Evolutionary conservation across 768 basidiomycete species (phyloP).

Genomic region (Ephemerocybe angulata): DNA sequence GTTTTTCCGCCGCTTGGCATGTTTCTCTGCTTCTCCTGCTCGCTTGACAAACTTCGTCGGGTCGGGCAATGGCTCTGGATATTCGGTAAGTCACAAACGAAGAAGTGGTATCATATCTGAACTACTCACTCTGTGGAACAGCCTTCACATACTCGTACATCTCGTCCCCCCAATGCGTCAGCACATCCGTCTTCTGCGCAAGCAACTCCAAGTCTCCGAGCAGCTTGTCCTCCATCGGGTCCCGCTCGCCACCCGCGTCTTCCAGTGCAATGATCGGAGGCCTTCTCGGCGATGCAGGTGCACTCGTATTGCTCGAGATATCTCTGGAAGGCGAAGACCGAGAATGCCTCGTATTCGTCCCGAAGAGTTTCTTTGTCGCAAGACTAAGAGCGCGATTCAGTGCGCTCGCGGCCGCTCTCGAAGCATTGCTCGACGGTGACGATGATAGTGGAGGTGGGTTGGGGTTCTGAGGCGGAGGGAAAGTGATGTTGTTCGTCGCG

Average conservation of each 20-base stretch:
- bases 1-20: constrained; percentile 63
- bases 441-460: constrained; percentile 61
- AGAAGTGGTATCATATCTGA: background rate
- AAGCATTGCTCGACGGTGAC: constrained; percentile 57
- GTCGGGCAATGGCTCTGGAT: constrained; percentile 73
- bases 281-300: constrained; percentile 54
- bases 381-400: constrained; percentile 75
- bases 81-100: constrained; percentile 2
- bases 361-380: constrained; percentile 80
- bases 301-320: constrained; percentile 22
- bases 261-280: constrained; percentile 46
- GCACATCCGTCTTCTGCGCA: constrained; percentile 93
- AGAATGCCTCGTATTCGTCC: constrained; percentile 36
- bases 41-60: constrained; percentile 69
- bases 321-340: constrained; percentile 32
- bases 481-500: constrained; percentile 45
- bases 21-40: constrained; percentile 69
- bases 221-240: constrained; percentile 81
- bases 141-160: constrained; percentile 88
- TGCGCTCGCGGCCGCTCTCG: constrained; percentile 67
- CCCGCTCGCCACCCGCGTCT: constrained; percentile 44
- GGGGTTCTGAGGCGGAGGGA: constrained; percentile 64
- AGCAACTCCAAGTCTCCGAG: constrained; percentile 80
- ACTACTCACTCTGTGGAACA: constrained; percentile 70
- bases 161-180: constrained; percentile 93